Conservation (phyloP, 169 alveolate genomes). For the Blepharisma undulans region DNA sequence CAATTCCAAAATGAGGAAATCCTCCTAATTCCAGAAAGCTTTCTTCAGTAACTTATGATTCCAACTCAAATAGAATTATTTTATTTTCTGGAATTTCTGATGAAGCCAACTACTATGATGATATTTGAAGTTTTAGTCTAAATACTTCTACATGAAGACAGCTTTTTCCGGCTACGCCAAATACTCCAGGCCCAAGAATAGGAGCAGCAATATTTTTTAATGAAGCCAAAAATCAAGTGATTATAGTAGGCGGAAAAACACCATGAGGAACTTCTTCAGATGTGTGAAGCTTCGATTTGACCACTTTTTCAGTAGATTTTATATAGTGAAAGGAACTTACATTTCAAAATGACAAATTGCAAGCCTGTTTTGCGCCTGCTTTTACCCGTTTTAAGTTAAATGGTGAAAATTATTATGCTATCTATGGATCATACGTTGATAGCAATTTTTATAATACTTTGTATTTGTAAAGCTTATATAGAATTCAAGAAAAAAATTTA, state of each 20-base stretch:
- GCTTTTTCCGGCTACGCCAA: neutral
- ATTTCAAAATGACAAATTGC: neutral
- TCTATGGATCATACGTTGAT: neutral
- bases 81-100: neutral
- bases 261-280: neutral
- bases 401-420: neutral
- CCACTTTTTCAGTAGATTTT: neutral
- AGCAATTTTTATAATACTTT: neutral
- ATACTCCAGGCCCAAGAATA: neutral
- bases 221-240: neutral
- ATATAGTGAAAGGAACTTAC: neutral
- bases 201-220: neutral
- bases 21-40: neutral
- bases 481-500: neutral
- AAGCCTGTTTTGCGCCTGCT: neutral
- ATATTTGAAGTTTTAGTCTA: neutral
- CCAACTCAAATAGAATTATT: neutral
- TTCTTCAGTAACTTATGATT: neutral
- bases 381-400: neutral
- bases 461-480: neutral
- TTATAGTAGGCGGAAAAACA: neutral
- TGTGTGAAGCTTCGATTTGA: neutral
- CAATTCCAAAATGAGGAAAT: neutral
- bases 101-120: neutral
- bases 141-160: neutral